phyloP scores from a whole-genome alignment of 345 rosid species.

The Bruguiera sexangula region DNA sequence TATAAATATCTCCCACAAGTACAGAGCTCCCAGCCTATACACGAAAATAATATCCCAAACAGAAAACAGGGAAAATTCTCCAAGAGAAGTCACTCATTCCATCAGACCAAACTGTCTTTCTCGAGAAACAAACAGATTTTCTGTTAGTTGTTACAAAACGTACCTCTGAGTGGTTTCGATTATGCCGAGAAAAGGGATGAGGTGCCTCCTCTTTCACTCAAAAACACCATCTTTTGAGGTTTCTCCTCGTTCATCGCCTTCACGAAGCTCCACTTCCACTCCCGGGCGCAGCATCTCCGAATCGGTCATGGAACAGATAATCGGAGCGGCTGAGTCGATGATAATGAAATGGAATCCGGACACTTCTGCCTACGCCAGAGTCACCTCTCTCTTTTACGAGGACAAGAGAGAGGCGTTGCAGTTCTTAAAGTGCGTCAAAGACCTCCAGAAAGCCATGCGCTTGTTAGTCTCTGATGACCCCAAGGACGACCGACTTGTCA shows the following conservation, averaged over 20 bases:
- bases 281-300: conserved; percentile 20
- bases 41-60: no score
- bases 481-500: conserved; percentile 1
- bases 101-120: no score
- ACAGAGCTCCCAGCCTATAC: no score
- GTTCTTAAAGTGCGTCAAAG: conserved; percentile 16
- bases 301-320: conserved; percentile 2
- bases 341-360: conserved; percentile 31
- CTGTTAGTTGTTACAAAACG: no score
- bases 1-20: no score
- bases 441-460: conserved; percentile 23
- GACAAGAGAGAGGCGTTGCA: conserved; percentile 20
- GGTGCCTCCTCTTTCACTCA: conserved; percentile 21
- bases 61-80: no score
- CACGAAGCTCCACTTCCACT: neutral
- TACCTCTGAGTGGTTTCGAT: neutral
- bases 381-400: conserved; percentile 31
- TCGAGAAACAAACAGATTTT: no score
- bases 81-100: no score
- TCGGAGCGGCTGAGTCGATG: conserved; percentile 14
- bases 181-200: conserved; percentile 26
- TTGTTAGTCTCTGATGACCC: conserved; percentile 15
- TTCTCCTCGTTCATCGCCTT: conserved; percentile 12
- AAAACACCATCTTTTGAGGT: conserved; percentile 10
- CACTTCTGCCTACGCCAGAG: conserved; percentile 16